A percentile compares a stretch with the other conserved stretches of the same genome.
Evolutionary conservation across 2,329 filamentous ascomycete genomes (phyloP).

Genomic region (Epichloe sibirici): DNA sequence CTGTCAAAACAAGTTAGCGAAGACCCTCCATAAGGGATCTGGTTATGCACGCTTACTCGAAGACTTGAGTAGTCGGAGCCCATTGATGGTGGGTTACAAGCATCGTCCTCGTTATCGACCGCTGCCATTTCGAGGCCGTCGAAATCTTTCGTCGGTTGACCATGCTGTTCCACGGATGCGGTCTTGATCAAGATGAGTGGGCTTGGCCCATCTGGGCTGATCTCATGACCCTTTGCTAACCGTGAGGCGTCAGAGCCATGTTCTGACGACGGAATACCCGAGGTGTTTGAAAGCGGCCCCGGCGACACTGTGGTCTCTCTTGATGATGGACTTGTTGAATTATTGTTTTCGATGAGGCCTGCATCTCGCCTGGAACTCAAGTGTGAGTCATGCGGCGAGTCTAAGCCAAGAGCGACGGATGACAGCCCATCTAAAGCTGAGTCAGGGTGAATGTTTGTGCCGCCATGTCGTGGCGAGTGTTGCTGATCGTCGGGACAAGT

Average conservation of each 20-base stretch:
- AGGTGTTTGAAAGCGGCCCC: slow-evolving; percentile 22
- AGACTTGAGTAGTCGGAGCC: slow-evolving; percentile 25
- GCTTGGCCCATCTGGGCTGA: slow-evolving; percentile 6
- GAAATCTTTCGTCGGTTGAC: slow-evolving; percentile 11
- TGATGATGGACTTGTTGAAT: slow-evolving; percentile 20
- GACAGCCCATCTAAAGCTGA: slow-evolving; percentile 13
- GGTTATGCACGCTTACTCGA: slow-evolving; percentile 18
- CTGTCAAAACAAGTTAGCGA: slow-evolving; percentile 27
- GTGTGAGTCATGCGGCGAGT: neutral
- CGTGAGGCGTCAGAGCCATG: slow-evolving; percentile 17
- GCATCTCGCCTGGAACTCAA: neutral
- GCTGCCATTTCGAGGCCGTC: slow-evolving; percentile 12
- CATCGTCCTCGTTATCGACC: slow-evolving; percentile 15
- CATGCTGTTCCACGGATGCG: neutral
- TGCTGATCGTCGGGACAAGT: slow-evolving; percentile 32
- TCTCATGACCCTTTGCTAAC: slow-evolving; percentile 20
- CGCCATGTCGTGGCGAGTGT: slow-evolving; percentile 13
- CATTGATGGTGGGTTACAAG: slow-evolving; percentile 23
- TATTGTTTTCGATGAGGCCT: slow-evolving; percentile 10
- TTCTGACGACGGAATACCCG: slow-evolving; percentile 22
- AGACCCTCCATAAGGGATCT: slow-evolving; percentile 6
- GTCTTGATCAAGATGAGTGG: neutral
- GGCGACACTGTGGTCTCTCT: slow-evolving; percentile 33
- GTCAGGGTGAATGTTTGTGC: slow-evolving; percentile 12
- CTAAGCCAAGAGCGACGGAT: slow-evolving; percentile 9